phyloP scores from a whole-genome alignment of 148 eudicot genomes.

The Nepenthes mirabilis region DNA sequence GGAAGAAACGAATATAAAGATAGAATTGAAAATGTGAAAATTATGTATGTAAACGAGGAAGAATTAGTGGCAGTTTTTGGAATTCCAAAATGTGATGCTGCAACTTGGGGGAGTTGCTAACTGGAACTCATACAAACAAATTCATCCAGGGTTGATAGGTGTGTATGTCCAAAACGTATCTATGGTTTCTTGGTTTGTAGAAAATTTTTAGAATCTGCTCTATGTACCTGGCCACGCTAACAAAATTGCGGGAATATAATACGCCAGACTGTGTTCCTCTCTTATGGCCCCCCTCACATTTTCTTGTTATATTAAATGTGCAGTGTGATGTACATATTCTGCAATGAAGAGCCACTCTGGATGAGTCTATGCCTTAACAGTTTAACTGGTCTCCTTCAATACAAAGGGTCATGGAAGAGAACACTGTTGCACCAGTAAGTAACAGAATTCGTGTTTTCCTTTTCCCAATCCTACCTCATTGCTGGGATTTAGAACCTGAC shows the following conservation, averaged over 20 bases:
- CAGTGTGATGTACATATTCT: conserved; percentile 94
- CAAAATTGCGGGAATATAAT: neutral
- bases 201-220: too few species aligned
- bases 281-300: conserved; percentile 1
- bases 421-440: conserved; percentile 60
- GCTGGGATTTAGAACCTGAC: conserved; percentile 2
- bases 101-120: too few species aligned
- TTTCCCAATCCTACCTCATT: conserved; percentile 2
- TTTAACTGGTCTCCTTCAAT: conserved; percentile 47
- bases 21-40: too few species aligned
- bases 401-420: conserved; percentile 90
- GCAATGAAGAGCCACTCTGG: conserved; percentile 99
- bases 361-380: conserved; percentile 68
- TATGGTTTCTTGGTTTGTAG: neutral
- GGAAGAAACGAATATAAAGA: too few species aligned
- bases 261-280: neutral
- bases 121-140: too few species aligned
- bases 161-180: too few species aligned
- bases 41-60: too few species aligned
- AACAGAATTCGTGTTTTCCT: conserved; percentile 3
- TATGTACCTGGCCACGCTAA: too few species aligned
- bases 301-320: conserved; percentile 13
- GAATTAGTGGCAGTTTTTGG: too few species aligned
- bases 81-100: too few species aligned
- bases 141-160: too few species aligned